phyloP scores from a whole-genome alignment of 1,284 basidiomycete species.

The Microbotryum violaceum region DNA sequence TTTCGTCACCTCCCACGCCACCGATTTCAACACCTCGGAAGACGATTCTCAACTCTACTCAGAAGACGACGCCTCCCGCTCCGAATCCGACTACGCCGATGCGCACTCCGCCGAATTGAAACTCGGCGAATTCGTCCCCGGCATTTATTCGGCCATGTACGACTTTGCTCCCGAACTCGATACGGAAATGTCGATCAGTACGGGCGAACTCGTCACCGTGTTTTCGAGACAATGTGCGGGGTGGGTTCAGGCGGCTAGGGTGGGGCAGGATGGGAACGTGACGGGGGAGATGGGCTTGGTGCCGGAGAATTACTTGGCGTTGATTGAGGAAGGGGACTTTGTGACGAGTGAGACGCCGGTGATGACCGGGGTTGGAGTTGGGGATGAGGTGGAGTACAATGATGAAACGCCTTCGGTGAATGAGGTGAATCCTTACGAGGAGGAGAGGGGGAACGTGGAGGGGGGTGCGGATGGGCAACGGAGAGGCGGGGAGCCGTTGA shows the following conservation, averaged over 20 bases:
- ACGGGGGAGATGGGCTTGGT: conserved; percentile 27
- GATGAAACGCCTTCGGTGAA: not conserved
- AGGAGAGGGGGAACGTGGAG: too few species aligned
- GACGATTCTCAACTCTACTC: conserved; percentile 1
- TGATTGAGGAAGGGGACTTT: conserved; percentile 6
- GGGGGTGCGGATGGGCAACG: too few species aligned
- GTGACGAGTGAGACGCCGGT: not conserved
- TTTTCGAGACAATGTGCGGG: conserved; percentile 26
- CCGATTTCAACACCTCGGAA: conserved; percentile 7
- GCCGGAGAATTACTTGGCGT: conserved; percentile 27
- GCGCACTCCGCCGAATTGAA: not conserved
- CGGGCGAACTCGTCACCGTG: conserved; percentile 27
- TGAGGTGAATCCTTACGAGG: too few species aligned
- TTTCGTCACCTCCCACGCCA: conserved; percentile 29
- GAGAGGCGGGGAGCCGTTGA: too few species aligned
- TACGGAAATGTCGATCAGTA: conserved; percentile 26
- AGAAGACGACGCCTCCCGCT: not conserved
- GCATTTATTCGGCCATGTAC: conserved; percentile 26
- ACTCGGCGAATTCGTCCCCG: conserved; percentile 27
- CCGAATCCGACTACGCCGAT: not conserved
- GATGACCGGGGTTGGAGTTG: not conserved
- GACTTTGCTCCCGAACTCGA: conserved; percentile 29
- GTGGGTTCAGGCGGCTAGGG: conserved; percentile 30
- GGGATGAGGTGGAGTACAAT: not conserved
- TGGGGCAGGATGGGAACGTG: conserved; percentile 4